Conservation (phyloP, 345 rosid genomes). For the Theobroma cacao region DNA sequence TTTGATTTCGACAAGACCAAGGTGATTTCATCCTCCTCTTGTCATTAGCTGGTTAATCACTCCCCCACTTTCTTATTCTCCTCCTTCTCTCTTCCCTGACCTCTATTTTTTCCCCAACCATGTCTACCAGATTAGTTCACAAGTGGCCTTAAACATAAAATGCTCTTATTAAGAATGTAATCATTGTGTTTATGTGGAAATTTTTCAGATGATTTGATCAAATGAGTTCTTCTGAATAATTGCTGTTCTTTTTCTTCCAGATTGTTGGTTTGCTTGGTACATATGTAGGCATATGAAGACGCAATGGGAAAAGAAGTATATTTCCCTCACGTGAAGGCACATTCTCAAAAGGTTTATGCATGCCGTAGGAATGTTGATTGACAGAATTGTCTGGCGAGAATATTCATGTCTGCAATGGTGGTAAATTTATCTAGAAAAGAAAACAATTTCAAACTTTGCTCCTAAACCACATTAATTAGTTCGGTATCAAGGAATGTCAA, state of each 20-base stretch:
- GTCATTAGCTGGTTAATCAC: background rate
- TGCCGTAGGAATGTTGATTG: slow-evolving; percentile 52
- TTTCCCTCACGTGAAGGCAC: slow-evolving; percentile 80
- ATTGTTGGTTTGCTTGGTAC: slow-evolving; percentile 86
- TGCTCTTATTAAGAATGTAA: slow-evolving; percentile 3
- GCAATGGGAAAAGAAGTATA: slow-evolving; percentile 62
- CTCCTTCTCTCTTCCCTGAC: background rate
- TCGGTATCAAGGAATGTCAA: background rate
- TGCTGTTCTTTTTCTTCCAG: slow-evolving; percentile 33
- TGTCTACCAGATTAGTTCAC: background rate
- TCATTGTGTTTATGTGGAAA: slow-evolving; percentile 4
- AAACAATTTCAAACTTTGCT: no score
- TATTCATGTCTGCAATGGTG: background rate
- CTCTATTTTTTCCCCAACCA: background rate
- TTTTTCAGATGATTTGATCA: background rate
- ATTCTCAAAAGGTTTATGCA: slow-evolving; percentile 66
- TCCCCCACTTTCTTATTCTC: background rate
- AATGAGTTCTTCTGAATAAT: slow-evolving; percentile 1
- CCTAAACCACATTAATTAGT: background rate
- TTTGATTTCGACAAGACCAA: slow-evolving; percentile 96
- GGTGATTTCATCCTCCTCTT: slow-evolving; percentile 39
- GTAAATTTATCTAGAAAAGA: background rate
- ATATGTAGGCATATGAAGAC: slow-evolving; percentile 84
- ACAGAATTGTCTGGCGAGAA: background rate
- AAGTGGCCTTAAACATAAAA: background rate